These are phyloP conservation scores for Tephrocybe sp. DNA, from an alignment of 768 basidiomycete genomes.

Conservation along the genomic window DNA sequence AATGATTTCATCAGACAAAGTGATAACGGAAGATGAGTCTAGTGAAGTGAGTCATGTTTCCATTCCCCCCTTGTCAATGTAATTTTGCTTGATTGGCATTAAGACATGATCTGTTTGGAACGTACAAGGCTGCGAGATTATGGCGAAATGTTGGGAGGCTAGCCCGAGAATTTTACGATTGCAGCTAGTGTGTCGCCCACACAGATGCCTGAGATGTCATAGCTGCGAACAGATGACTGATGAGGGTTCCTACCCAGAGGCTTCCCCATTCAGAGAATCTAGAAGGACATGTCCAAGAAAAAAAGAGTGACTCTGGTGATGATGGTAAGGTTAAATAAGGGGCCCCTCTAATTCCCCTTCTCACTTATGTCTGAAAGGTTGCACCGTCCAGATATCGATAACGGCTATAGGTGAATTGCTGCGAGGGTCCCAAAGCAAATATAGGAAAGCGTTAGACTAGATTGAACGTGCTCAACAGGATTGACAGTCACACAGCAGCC, in stretches of 20 bases:
- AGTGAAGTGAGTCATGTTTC: background rate
- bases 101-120: no score
- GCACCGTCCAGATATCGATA: background rate
- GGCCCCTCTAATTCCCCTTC: background rate
- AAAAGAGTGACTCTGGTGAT: background rate
- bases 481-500: conserved; percentile 3
- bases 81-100: no score
- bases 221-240: conserved; percentile 6
- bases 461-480: background rate
- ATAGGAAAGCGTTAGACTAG: background rate
- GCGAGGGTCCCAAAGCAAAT: background rate
- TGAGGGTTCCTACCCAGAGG: background rate
- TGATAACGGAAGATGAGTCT: no score
- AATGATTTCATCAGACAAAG: no score
- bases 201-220: no score
- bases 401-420: background rate
- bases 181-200: no score
- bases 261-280: conserved; percentile 6
- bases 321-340: no score
- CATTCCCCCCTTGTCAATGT: no score
- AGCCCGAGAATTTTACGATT: background rate
- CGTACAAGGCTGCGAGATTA: no score
- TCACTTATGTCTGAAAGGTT: background rate
- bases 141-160: no score
- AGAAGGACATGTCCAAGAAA: background rate